Conservation (phyloP, 306 rosid species). For the Cicer arietinum region DNA sequence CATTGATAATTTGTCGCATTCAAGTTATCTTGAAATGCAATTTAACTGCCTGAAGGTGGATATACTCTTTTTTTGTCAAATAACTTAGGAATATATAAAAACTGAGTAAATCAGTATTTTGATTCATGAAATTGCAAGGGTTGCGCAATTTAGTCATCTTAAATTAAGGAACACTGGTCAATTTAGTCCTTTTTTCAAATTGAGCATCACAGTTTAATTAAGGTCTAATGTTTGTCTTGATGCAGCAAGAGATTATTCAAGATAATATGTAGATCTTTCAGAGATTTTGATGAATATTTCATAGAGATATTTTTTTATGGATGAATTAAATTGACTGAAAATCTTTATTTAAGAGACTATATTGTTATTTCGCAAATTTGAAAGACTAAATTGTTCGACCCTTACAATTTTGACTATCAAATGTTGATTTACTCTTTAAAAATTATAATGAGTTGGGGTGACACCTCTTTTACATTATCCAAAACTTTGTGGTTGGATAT, state of each 20-base stretch:
- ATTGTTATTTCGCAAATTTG: neutral
- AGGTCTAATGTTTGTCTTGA: too few species aligned
- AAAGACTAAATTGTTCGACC: neutral
- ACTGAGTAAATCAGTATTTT: neutral
- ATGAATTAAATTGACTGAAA: neutral
- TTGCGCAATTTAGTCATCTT: neutral
- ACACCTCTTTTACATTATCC: slow-evolving; percentile 24
- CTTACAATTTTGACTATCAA: neutral
- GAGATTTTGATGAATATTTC: neutral
- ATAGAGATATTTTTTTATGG: neutral
- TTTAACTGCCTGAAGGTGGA: slow-evolving; percentile 24
- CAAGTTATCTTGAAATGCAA: slow-evolving; percentile 21
- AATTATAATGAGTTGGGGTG: slow-evolving; percentile 29
- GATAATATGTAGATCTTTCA: neutral
- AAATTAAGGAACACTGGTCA: neutral
- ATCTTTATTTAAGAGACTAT: neutral
- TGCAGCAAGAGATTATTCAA: neutral
- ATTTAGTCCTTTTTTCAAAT: neutral
- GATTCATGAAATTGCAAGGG: neutral
- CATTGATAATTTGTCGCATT: slow-evolving; percentile 24
- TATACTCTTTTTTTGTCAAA: neutral
- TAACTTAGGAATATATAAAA: neutral
- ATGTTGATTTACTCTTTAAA: neutral
- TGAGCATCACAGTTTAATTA: neutral
- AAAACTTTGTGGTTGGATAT: slow-evolving; percentile 21